Base-by-base conservation (phyloP, 257 asterid species). In the Solanum piurae region DNA sequence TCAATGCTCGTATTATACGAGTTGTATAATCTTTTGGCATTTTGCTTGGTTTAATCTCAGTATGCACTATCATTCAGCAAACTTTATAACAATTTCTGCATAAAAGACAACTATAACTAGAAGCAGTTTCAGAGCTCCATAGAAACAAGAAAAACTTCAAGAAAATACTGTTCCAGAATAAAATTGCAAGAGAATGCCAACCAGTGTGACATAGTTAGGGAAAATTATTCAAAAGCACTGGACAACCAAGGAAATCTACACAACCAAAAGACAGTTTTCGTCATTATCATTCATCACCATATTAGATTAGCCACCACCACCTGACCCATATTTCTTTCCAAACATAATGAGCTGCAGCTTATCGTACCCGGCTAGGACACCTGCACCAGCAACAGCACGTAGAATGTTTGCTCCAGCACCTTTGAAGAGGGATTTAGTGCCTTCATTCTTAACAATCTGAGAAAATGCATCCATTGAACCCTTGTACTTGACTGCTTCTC, bases 341-440 rank as follows among this genome's bases (percentile, higher is more conserved):
- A 92, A 79, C 36, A 91, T 44, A 75, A 95, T 87, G 88, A 94
- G 89, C 96, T 94, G 98, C 95, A 95, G 49, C 88, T 92, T 92
- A 89, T 93, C 98, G 23, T 95, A 95, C 40, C 98, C 95, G 16
- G 98, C 96, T 11, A 95, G 93, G 49, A 92, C 98, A 74, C 98
- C 98, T 72, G 98, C 98, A 75, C 98, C 95, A 2, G 98, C 96
- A 83, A 95, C 95, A 74, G 97, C 97, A 87, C 98, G 93, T 13
- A 95, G 88, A 72, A 94, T 93, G 86, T 95, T 95, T 84, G 98
- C 98, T 83, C 98, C 98, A 69, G 95, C 98, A 27, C 98, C 98
- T 90, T 95, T 95, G 85, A 94, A 95, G 37, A 95, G 96, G 1
- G 98, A 95, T 80, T 91, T 90, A 1, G 89, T 2, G 18, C 98